Evolutionary conservation across 164 flowering plant genomes (phyloP).

Genomic region (Saururus chinensis): DNA sequence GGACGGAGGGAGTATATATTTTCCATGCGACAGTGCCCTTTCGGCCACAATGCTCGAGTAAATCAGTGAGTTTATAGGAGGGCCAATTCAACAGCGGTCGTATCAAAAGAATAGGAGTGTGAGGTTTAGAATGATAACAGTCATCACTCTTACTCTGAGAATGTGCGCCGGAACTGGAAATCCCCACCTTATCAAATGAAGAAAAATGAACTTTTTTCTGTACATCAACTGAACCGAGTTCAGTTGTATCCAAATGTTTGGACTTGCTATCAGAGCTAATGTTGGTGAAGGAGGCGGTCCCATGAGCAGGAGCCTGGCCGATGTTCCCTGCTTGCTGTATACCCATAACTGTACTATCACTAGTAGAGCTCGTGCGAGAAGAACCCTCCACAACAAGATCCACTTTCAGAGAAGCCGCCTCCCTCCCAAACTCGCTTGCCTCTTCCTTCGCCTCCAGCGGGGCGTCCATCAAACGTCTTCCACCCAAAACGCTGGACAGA

Average conservation of each 20-base stretch:
- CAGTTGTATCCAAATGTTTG: background rate
- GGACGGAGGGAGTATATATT: conserved; percentile 1
- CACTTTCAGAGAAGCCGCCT: background rate
- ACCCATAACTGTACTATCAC: conserved; percentile 18
- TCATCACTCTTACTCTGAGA: conserved; percentile 35
- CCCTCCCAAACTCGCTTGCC: background rate
- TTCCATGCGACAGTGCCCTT: background rate
- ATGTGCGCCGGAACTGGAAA: conserved; percentile 4
- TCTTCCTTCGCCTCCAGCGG: conserved; percentile 24
- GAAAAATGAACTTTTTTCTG: conserved; percentile 47
- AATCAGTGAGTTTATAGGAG: background rate
- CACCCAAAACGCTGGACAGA: conserved; percentile 37
- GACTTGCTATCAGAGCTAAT: background rate
- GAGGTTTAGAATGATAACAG: background rate
- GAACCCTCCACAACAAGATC: too few relatives aligned
- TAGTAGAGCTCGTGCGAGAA: background rate
- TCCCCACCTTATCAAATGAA: conserved; percentile 5
- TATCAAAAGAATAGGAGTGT: background rate
- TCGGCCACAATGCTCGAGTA: background rate
- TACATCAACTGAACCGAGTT: conserved; percentile 12
- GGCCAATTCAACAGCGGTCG: background rate
- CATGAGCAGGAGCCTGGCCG: conserved; percentile 10
- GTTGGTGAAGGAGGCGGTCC: background rate
- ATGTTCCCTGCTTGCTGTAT: background rate
- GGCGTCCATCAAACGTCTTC: conserved; percentile 49